Percentiles rank a stretch among this genome's conserved stretches.
phyloP scores from a whole-genome alignment of 1,284 basidiomycete genomes.

The Marasmius sp. region DNA sequence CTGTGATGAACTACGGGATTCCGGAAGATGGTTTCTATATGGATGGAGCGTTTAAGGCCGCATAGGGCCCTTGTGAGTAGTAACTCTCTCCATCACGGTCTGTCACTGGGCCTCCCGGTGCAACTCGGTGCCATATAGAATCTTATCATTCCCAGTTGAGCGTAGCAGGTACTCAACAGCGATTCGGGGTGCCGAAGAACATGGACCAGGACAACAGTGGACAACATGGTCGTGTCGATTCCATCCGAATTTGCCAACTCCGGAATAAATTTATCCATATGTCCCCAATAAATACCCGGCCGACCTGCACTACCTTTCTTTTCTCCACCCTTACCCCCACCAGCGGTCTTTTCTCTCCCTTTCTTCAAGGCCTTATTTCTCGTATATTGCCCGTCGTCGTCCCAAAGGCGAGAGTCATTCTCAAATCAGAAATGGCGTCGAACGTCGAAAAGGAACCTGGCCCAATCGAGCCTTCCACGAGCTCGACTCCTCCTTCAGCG shows the following conservation, averaged over 20 bases:
- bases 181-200: no score
- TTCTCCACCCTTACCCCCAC: conserved; percentile 19
- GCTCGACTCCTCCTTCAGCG: conserved; percentile 19
- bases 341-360: conserved; percentile 13
- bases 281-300: background rate
- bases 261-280: background rate
- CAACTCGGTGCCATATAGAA: no score
- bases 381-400: conserved; percentile 2
- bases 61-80: no score
- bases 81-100: no score
- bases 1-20: no score
- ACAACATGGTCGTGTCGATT: no score
- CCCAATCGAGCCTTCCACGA: conserved; percentile 44
- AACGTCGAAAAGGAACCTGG: conserved; percentile 66
- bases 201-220: no score
- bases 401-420: conserved; percentile 6
- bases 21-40: no score
- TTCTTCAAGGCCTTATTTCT: conserved; percentile 13
- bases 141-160: no score
- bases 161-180: no score
- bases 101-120: no score
- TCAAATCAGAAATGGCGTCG: conserved; percentile 31
- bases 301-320: background rate
- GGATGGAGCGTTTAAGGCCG: no score
- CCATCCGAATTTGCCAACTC: background rate